A percentile compares a stretch with the other conserved stretches of the same genome.
Evolutionary conservation across 495 filamentous ascomycete genomes (phyloP).

Genomic region (Penicillium turbatum): DNA sequence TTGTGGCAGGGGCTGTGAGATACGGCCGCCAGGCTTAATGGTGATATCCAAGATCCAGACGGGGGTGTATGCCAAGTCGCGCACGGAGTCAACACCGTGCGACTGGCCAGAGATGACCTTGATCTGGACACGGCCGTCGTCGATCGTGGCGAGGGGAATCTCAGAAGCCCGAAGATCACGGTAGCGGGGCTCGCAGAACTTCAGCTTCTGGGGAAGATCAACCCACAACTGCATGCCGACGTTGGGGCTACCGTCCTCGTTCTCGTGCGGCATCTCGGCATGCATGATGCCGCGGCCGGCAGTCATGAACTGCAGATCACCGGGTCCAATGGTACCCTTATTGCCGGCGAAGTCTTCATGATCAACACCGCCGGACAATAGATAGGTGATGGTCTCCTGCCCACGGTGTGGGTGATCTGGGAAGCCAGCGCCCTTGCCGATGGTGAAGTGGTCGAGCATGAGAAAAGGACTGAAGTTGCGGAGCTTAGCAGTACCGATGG

Average conservation of each 20-base stretch:
- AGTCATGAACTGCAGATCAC: conserved; percentile 97
- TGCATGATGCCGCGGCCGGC: conserved; percentile 91
- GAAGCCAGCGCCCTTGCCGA: conserved; percentile 78
- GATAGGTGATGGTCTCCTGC: conserved; percentile 88
- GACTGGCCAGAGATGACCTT: conserved; percentile 87
- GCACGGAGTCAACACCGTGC: conserved; percentile 77
- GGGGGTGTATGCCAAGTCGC: conserved; percentile 90
- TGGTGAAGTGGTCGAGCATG: conserved; percentile 93
- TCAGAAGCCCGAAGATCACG: conserved; percentile 74
- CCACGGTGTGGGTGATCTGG: conserved; percentile 79
- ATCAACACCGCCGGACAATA: conserved; percentile 78
- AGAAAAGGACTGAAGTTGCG: conserved; percentile 90
- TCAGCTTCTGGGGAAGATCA: conserved; percentile 76
- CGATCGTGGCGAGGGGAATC: conserved; percentile 65
- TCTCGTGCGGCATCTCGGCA: conserved; percentile 90
- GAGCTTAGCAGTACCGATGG: conserved; percentile 78
- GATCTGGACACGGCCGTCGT: conserved; percentile 68
- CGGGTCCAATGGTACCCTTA: conserved; percentile 75
- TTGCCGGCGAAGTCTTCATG: conserved; percentile 96
- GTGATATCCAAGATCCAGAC: conserved; percentile 89
- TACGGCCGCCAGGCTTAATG: conserved; percentile 71
- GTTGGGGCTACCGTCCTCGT: conserved; percentile 69
- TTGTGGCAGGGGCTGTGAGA: conserved; percentile 67
- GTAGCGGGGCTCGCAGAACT: conserved; percentile 86
- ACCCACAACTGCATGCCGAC: conserved; percentile 95